Conservation (phyloP, 2,329 filamentous ascomycete species). For the Clarireedia paspali region DNA sequence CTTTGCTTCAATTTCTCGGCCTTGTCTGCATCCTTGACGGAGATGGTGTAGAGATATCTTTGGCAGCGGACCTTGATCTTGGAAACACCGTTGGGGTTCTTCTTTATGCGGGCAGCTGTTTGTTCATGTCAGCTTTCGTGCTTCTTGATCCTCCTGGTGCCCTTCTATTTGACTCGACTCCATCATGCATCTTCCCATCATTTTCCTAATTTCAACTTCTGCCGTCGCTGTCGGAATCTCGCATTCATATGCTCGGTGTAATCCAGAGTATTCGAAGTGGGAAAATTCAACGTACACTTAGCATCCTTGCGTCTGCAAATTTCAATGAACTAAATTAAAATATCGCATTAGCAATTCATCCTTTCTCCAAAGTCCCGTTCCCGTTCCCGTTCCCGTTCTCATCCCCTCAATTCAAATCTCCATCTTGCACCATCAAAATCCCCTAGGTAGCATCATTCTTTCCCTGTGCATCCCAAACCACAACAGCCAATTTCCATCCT, state of each 20-base stretch:
- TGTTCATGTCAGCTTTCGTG: slow-evolving; percentile 14
- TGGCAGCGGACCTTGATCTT: slow-evolving; percentile 99
- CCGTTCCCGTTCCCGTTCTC: not conserved
- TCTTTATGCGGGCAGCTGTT: slow-evolving; percentile 86
- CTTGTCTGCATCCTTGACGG: slow-evolving; percentile 98
- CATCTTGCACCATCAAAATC: not conserved
- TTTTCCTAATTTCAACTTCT: not conserved
- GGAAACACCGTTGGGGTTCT: slow-evolving; percentile 83
- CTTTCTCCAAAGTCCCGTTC: not conserved
- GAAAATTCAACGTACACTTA: slow-evolving; percentile 67
- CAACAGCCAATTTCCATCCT: not conserved
- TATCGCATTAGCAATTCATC: slow-evolving; percentile 7
- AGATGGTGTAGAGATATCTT: slow-evolving; percentile 92
- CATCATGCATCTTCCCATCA: not conserved
- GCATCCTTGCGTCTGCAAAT: slow-evolving; percentile 99
- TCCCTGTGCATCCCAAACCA: not conserved
- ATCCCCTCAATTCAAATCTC: not conserved
- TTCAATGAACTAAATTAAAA: slow-evolving; percentile 78
- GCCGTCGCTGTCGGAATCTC: too few relatives aligned
- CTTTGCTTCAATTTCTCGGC: slow-evolving; percentile 99
- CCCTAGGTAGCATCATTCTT: not conserved
- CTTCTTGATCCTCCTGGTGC: not conserved
- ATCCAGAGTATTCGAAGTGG: not conserved
- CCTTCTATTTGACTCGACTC: not conserved
- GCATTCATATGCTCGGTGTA: not conserved